These are phyloP conservation scores for Stagonosporopsis chrysanthemi DNA, from an alignment of 2,329 filamentous ascomycete species.

Conservation along the genomic window DNA sequence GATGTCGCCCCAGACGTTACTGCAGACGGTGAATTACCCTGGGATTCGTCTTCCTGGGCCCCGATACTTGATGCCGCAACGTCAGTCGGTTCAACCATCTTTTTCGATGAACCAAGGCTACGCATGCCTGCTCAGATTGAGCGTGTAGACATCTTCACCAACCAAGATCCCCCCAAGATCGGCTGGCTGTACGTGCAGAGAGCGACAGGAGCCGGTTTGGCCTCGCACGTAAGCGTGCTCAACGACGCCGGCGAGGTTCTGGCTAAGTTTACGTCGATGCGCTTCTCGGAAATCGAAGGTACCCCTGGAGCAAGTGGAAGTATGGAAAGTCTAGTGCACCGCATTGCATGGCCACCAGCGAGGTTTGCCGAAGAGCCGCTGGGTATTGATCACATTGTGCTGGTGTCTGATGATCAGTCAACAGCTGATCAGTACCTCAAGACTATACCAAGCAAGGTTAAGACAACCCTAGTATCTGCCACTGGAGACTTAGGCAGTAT, in stretches of 20 bases:
- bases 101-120: slow-evolving; percentile 46
- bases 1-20: slow-evolving; percentile 39
- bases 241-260: slow-evolving; percentile 23
- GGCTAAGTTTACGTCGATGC: slow-evolving; percentile 33
- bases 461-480: not conserved
- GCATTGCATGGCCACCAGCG: slow-evolving; percentile 50
- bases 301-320: slow-evolving; percentile 19
- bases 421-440: slow-evolving; percentile 11
- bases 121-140: slow-evolving; percentile 48
- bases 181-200: slow-evolving; percentile 47
- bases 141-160: slow-evolving; percentile 30
- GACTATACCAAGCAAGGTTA: not conserved
- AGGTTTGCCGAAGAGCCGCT: slow-evolving; percentile 40
- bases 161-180: slow-evolving; percentile 37
- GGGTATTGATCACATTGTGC: slow-evolving; percentile 30
- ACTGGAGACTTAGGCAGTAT: slow-evolving; percentile 1
- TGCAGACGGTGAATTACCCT: slow-evolving; percentile 21
- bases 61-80: slow-evolving; percentile 53
- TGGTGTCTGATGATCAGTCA: slow-evolving; percentile 21
- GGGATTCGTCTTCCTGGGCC: slow-evolving; percentile 48
- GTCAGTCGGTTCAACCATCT: slow-evolving; percentile 53
- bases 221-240: slow-evolving; percentile 14
- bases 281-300: slow-evolving; percentile 40
- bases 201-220: slow-evolving; percentile 14
- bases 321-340: slow-evolving; percentile 48